Evolutionary conservation across 2,329 filamentous ascomycete species (phyloP).

Genomic region (Fusarium nodosum): DNA sequence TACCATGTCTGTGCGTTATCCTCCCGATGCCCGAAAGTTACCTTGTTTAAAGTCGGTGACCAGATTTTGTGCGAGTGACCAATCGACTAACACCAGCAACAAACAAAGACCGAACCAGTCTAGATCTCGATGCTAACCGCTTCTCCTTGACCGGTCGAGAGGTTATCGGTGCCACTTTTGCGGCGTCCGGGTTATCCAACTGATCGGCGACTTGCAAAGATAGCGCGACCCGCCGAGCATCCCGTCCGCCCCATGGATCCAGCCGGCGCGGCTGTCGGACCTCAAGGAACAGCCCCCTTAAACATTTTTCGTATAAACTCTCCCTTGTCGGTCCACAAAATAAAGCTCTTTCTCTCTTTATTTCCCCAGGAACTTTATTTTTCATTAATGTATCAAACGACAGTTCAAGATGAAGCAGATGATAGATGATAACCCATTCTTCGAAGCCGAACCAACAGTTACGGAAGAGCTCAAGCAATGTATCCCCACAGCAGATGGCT

Average conservation of each 20-base stretch:
- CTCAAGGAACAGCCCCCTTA: neutral
- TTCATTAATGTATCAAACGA: neutral
- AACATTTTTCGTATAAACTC: constrained; percentile 12
- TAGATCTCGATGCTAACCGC: constrained; percentile 1
- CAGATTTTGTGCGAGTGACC: neutral
- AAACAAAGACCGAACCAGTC: neutral
- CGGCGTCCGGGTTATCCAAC: constrained; percentile 1
- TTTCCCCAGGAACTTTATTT: neutral
- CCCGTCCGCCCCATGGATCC: constrained; percentile 10
- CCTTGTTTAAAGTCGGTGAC: neutral
- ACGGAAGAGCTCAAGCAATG: constrained; percentile 10
- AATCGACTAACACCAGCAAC: neutral
- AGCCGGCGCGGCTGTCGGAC: constrained; percentile 24
- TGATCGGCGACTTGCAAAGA: constrained; percentile 22
- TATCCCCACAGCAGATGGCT: constrained; percentile 7
- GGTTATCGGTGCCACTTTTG: constrained; percentile 22
- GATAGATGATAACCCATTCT: constrained; percentile 4
- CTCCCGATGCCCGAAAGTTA: neutral
- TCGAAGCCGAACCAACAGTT: constrained; percentile 18
- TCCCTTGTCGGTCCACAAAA: constrained; percentile 13
- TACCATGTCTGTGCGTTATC: neutral
- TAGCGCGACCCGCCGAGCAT: constrained; percentile 19
- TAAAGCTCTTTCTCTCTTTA: neutral
- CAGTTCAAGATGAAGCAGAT: constrained; percentile 11
- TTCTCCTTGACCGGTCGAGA: neutral